These are phyloP conservation scores for Trichosanthes cucumerina DNA, from an alignment of 306 rosid species.

Conservation along the genomic window DNA sequence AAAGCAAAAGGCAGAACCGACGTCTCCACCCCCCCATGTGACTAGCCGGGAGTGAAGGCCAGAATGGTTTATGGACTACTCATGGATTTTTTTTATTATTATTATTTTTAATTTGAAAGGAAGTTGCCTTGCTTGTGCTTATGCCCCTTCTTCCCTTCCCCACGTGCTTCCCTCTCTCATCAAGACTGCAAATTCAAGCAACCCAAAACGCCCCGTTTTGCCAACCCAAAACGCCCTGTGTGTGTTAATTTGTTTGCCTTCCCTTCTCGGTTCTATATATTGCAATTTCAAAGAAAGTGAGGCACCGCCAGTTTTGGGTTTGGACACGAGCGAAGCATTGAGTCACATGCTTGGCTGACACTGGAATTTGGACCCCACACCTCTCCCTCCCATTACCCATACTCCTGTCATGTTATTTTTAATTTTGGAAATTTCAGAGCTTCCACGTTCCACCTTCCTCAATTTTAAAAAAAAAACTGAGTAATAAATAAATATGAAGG, in stretches of 20 bases:
- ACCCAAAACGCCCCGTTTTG: neutral
- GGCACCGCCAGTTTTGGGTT: conserved; percentile 41
- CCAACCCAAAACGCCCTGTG: no score
- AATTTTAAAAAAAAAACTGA: no score
- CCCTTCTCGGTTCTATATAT: no score
- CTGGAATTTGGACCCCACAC: conserved; percentile 30
- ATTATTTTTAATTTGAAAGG: no score
- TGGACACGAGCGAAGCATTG: conserved; percentile 37
- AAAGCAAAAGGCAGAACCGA: conserved; percentile 12
- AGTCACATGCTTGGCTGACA: conserved; percentile 65
- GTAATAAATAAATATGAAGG: no score
- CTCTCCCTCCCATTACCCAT: no score
- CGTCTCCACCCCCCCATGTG: conserved; percentile 36
- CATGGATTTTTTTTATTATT: no score
- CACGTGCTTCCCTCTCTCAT: neutral
- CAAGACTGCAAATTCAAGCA: conserved; percentile 5
- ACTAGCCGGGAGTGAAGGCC: neutral
- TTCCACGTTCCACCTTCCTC: neutral
- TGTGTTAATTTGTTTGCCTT: no score
- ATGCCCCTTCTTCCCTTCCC: neutral
- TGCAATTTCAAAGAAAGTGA: no score
- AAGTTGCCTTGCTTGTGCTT: no score
- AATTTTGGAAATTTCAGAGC: neutral
- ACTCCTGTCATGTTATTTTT: neutral
- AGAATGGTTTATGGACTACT: neutral